Evolutionary conservation across 345 rosid genomes (phyloP).

Genomic region (Euphorbia peplus): DNA sequence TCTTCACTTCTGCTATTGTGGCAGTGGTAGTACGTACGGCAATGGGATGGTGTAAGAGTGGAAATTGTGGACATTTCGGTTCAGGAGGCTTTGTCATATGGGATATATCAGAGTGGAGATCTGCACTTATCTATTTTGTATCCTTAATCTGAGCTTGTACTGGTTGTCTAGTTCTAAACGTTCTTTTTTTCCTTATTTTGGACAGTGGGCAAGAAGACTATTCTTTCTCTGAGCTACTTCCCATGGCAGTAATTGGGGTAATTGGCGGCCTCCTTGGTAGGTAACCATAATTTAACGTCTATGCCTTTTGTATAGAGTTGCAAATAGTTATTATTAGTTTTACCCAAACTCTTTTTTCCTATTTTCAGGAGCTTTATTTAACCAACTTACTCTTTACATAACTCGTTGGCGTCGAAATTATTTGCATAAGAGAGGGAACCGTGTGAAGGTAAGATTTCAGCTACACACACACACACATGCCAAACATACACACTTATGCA

Average conservation of each 20-base stretch:
- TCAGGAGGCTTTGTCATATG: constrained; percentile 86
- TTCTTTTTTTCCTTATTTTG: constrained; percentile 18
- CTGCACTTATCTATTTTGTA: constrained; percentile 14
- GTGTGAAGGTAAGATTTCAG: constrained; percentile 61
- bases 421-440: constrained; percentile 79
- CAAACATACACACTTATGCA: no score
- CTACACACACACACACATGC: no score
- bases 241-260: constrained; percentile 95
- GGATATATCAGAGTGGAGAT: constrained; percentile 87
- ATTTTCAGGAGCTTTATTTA: constrained; percentile 79
- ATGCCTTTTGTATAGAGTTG: neutral
- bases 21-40: constrained; percentile 97
- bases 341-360: constrained; percentile 15
- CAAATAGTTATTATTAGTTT: neutral
- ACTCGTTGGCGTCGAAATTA: constrained; percentile 87
- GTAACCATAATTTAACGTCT: constrained; percentile 13
- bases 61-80: constrained; percentile 97
- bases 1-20: constrained; percentile 95
- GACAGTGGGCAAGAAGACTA: constrained; percentile 95
- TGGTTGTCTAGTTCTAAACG: constrained; percentile 17
- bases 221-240: constrained; percentile 83
- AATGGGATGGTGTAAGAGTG: constrained; percentile 97
- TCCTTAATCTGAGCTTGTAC: constrained; percentile 8
- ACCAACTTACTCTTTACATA: constrained; percentile 79
- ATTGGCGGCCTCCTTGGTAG: constrained; percentile 93